Evolutionary conservation across 2,329 filamentous ascomycete species (phyloP).

Genomic region (Nigrospora sphaerica): DNA sequence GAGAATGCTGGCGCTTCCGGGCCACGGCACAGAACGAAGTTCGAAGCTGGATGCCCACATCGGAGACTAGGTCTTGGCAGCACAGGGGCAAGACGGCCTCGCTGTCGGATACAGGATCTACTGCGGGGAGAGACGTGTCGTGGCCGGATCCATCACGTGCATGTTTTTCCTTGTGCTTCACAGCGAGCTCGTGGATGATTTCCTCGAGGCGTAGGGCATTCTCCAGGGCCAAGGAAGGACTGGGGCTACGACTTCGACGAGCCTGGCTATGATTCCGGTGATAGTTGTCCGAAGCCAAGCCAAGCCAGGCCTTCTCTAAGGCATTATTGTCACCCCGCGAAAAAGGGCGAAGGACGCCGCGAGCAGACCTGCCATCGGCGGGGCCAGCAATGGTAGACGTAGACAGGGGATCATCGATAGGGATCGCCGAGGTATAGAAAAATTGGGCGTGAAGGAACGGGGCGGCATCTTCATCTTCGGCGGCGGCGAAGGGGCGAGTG

Average conservation of each 20-base stretch:
- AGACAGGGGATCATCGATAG: conserved; percentile 85
- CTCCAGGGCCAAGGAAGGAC: conserved; percentile 22
- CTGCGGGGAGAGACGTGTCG: conserved; percentile 18
- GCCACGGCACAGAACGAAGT: conserved; percentile 42
- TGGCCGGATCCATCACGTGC: conserved; percentile 25
- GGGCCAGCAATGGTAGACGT: conserved; percentile 45
- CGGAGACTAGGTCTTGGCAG: conserved; percentile 38
- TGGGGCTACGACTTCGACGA: conserved; percentile 22
- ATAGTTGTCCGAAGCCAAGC: conserved; percentile 44
- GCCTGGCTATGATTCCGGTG: conserved; percentile 37
- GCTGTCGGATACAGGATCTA: conserved; percentile 16
- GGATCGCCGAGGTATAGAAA: conserved; percentile 76
- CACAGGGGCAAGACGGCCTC: conserved; percentile 31
- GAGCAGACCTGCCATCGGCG: conserved; percentile 43
- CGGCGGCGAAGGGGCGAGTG: conserved; percentile 25
- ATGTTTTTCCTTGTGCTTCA: conserved; percentile 41
- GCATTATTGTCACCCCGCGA: conserved; percentile 71
- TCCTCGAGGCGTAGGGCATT: conserved; percentile 27
- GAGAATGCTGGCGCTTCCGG: conserved; percentile 28
- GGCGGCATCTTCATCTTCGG: conserved; percentile 33
- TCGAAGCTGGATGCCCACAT: conserved; percentile 40
- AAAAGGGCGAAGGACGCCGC: conserved; percentile 67
- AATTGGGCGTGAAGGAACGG: conserved; percentile 65
- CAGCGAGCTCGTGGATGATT: conserved; percentile 35
- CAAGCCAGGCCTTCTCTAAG: conserved; percentile 71